Conservation (phyloP, 2,329 filamentous ascomycete genomes). For the Phyllosticta citriasiana region DNA sequence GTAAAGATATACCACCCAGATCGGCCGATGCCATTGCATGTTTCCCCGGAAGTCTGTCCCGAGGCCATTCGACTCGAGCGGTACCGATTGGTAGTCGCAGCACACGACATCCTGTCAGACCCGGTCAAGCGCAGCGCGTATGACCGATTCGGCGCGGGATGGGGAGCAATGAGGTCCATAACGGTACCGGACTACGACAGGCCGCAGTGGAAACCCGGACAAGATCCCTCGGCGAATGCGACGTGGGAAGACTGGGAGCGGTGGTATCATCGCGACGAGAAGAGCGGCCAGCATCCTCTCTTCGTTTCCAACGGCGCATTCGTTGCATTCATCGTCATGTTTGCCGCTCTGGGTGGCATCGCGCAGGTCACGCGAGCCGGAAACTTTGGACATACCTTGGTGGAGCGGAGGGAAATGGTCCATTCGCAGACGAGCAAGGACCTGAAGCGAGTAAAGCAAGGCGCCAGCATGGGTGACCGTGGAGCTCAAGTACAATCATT, state of each 20-base stretch:
- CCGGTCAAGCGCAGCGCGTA: constrained; percentile 69
- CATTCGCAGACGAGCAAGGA: constrained; percentile 58
- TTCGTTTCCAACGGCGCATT: constrained; percentile 76
- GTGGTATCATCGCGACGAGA: constrained; percentile 27
- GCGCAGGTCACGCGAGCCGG: constrained; percentile 63
- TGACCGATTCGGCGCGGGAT: constrained; percentile 72
- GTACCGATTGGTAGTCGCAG: constrained; percentile 79
- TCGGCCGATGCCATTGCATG: constrained; percentile 32
- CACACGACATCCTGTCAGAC: constrained; percentile 80
- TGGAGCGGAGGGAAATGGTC: constrained; percentile 57
- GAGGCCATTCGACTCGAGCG: constrained; percentile 65
- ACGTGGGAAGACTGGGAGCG: constrained; percentile 98
- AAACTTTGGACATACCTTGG: constrained; percentile 48
- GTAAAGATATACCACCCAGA: constrained; percentile 97
- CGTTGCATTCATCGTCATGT: constrained; percentile 57
- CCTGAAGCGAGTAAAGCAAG: constrained; percentile 45
- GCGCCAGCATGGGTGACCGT: constrained; percentile 38
- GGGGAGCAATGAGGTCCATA: constrained; percentile 45
- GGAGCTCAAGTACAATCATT: constrained; percentile 63
- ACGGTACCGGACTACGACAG: constrained; percentile 15
- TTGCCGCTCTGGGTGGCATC: constrained; percentile 60
- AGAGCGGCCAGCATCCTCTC: constrained; percentile 36
- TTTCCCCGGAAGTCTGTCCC: constrained; percentile 33
- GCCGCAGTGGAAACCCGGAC: constrained; percentile 22
- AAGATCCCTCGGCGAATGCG: constrained; percentile 57